phyloP scores from a whole-genome alignment of 495 filamentous ascomycete species.

The Aspergillus hancockii region DNA sequence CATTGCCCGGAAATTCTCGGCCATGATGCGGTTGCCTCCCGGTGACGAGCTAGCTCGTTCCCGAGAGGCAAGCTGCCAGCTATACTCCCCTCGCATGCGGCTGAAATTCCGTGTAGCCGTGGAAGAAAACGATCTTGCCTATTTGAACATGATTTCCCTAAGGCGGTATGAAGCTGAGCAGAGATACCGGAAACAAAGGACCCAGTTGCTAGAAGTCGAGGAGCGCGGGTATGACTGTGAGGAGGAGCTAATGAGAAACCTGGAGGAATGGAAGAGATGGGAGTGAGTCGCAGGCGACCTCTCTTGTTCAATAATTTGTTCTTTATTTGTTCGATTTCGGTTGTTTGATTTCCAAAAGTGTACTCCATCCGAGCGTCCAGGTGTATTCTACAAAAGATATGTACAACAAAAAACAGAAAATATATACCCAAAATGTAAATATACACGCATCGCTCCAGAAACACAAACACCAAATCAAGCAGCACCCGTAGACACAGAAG shows the following conservation, averaged over 20 bases:
- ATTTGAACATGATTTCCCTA: slow-evolving; percentile 41
- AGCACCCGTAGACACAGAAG: neutral
- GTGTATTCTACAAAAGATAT: slow-evolving; percentile 3
- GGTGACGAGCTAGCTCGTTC: slow-evolving; percentile 46
- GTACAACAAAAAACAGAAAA: neutral
- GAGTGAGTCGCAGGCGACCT: slow-evolving; percentile 35
- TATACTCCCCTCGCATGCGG: slow-evolving; percentile 77
- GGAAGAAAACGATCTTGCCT: slow-evolving; percentile 54
- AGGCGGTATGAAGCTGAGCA: slow-evolving; percentile 46
- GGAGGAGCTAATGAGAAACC: slow-evolving; percentile 46
- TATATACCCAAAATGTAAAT: neutral
- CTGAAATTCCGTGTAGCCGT: slow-evolving; percentile 61
- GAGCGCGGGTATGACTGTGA: slow-evolving; percentile 47
- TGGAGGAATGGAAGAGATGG: slow-evolving; percentile 57
- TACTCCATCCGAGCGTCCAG: neutral
- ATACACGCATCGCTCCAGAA: neutral
- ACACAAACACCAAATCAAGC: slow-evolving; percentile 1
- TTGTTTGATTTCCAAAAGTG: slow-evolving; percentile 6
- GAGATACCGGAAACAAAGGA: slow-evolving; percentile 47
- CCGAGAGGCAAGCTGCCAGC: slow-evolving; percentile 63
- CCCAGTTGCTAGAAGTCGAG: slow-evolving; percentile 42
- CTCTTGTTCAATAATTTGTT: neutral
- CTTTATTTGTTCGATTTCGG: slow-evolving; percentile 9
- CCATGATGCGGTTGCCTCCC: slow-evolving; percentile 43
- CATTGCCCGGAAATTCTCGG: slow-evolving; percentile 59